phyloP scores from a whole-genome alignment of 805 yeast species.

The Yarrowia sp. region DNA sequence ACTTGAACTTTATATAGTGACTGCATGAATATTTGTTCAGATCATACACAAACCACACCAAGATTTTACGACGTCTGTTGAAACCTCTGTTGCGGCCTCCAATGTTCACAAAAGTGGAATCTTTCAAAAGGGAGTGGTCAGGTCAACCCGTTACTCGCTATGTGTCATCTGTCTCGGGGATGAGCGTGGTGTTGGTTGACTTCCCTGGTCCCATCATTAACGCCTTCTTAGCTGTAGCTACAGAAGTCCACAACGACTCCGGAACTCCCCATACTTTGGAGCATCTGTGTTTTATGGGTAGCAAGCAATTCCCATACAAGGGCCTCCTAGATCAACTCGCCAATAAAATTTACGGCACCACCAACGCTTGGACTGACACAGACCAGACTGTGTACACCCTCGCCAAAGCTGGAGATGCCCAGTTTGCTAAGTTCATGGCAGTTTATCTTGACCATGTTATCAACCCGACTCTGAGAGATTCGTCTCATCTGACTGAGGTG shows the following conservation, averaged over 20 bases:
- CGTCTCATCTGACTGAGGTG: slow-evolving; percentile 90
- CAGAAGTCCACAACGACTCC: slow-evolving; percentile 81
- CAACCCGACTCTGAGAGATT: slow-evolving; percentile 82
- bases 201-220: slow-evolving; percentile 81
- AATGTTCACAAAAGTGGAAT: slow-evolving; percentile 23
- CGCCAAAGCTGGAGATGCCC: slow-evolving; percentile 94
- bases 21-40: not conserved
- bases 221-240: slow-evolving; percentile 95
- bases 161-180: slow-evolving; percentile 50
- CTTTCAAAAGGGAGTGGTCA: slow-evolving; percentile 14
- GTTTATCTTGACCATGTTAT: slow-evolving; percentile 85
- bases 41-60: not conserved
- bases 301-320: slow-evolving; percentile 82
- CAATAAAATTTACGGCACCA: slow-evolving; percentile 74
- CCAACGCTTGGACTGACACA: slow-evolving; percentile 96
- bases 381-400: slow-evolving; percentile 94
- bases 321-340: slow-evolving; percentile 88
- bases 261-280: slow-evolving; percentile 96
- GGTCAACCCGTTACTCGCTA: slow-evolving; percentile 7
- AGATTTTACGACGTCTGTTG: slow-evolving; percentile 13
- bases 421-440: slow-evolving; percentile 79
- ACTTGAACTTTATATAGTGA: not conserved
- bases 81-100: not conserved
- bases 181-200: slow-evolving; percentile 71
- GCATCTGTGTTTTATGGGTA: slow-evolving; percentile 93